Evolutionary conservation across 768 basidiomycete genomes (phyloP), one percentile per base, ranked within the genome.

Genomic region (Agrocybe praecox): DNA sequence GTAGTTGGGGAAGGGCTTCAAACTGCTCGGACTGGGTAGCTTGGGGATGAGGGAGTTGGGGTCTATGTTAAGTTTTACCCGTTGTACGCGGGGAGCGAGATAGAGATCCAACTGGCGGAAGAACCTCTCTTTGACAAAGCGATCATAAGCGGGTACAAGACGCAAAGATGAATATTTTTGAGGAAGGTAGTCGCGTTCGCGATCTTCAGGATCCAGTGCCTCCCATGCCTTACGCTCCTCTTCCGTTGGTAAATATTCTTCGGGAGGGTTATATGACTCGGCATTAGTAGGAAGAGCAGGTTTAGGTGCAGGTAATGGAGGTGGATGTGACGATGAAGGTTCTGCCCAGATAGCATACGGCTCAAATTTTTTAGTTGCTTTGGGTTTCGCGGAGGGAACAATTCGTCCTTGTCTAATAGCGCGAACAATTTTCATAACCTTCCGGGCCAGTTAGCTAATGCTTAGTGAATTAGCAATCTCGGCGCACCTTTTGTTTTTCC

Each of bases 351-450:
- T 90, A 15, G 88, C 79, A 70, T 94, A 96, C 62, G 94, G 88
- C 57, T 86, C 83, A 43, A 82, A 83, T 73, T 85, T 83, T 40
- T 81, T 78, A 5, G 80, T 76, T n/a, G 82, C 82, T 73, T 85
- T 91, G 14, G 95, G 92, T 73, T 94, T 96, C 60, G 90, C 87
- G 26, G 26, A 29, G 26, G 95, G 92, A 7, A 94, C 67, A 61
- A 99, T 99, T 43, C 92, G 89, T 32, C 97, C 97, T 78, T 95
- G 89, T 9, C 97, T 87, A 66, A 99, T 98, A 5, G 96, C 96
- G 46, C 96, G 94, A 59, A 99, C 96, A 59, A 98, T 98, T 83
- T 98, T 99, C 94, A 99, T 96, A 62, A 99, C 86, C 96, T 97
- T 62, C 64, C 49, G 46, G 54, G 22, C n/a, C 52, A 26, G 33